Evolutionary conservation across 352 stramenopile species (phyloP).

Genomic region (Phytopythium cucurbitacearum): DNA sequence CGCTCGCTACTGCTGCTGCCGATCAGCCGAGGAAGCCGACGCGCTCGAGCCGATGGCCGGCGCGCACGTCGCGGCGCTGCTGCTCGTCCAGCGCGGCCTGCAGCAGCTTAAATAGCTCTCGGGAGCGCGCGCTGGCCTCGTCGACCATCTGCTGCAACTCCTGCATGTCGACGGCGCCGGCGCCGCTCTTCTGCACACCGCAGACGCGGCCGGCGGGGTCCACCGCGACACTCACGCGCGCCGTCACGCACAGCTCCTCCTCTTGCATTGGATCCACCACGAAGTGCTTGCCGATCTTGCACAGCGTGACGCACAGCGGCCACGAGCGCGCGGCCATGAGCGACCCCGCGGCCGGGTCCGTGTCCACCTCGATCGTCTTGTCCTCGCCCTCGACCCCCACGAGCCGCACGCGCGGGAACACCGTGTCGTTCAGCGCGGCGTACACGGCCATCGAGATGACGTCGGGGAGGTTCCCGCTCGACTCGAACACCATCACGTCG

Average conservation of each 20-base stretch:
- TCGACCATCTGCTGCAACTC: slow-evolving; percentile 83
- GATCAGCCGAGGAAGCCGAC: slow-evolving; percentile 57
- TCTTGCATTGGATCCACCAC: slow-evolving; percentile 68
- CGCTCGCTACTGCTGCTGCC: background rate
- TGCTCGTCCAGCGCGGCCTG: slow-evolving; percentile 45
- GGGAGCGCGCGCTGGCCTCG: slow-evolving; percentile 55
- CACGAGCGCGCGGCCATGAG: slow-evolving; percentile 51
- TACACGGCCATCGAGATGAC: slow-evolving; percentile 81
- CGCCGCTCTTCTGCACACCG: slow-evolving; percentile 72
- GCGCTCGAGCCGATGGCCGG: slow-evolving; percentile 48
- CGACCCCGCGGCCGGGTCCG: slow-evolving; percentile 51
- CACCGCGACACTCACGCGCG: slow-evolving; percentile 69
- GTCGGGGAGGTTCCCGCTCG: slow-evolving; percentile 65
- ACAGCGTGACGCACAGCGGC: slow-evolving; percentile 73
- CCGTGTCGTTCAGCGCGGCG: slow-evolving; percentile 72
- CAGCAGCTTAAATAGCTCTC: slow-evolving; percentile 61
- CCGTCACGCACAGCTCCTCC: slow-evolving; percentile 72
- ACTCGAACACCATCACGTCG: slow-evolving; percentile 80
- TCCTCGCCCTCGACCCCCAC: slow-evolving; percentile 72
- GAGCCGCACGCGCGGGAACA: slow-evolving; percentile 67
- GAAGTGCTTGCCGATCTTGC: slow-evolving; percentile 67
- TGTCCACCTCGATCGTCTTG: slow-evolving; percentile 75
- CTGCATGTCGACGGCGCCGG: slow-evolving; percentile 59
- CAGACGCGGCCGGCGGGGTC: slow-evolving; percentile 55
- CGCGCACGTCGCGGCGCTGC: slow-evolving; percentile 34